Evolutionary conservation across 345 rosid genomes (phyloP), one percentile per base, ranked within the genome.

Genomic region (Salix dunnii): DNA sequence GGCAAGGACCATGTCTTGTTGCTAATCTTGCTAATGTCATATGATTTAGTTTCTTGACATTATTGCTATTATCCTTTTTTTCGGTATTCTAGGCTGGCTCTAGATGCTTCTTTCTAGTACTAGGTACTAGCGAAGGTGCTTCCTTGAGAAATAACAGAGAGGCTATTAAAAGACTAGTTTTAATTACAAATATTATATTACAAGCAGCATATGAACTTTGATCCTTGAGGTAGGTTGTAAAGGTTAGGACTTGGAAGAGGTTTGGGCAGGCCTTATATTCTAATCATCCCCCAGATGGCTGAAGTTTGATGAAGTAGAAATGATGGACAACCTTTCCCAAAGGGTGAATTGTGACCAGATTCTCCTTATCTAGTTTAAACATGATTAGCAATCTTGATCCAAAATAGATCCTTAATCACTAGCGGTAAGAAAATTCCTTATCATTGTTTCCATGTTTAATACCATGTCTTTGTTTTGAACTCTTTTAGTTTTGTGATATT

Each of bases 1-100:
- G 91, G 97, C 82, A 82, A 74, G 78, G 36, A 46, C 9, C 21
- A 23, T 60, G 21, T 40, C 58, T 73, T 42, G 40, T 74, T 74
- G 65, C 63, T 18, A 21, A 48, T 71, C 55, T 74, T 74, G 65
- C 58, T 12, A 23, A 48, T 71, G 70, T 78, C 35, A 25, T 58
- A 77, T 72, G 13, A 55, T 71, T 67, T 61, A n/a, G 48, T 49
- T 51, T 27, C 70, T 31, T 58, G 48, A 7, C 12, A 40, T 38
- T 31, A 14, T 7, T 36, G 64, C 27, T 0, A 18, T 33, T n/a
- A 25, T 40, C 17, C 28, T 4, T 2, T 18, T 30, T 46, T 2
- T 27, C 30, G 17, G 42, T 43, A 2, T 27, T 25, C 27, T 8
- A 27, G 20, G n/a, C n/a, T 71, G 46, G 10, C 6, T 51, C 12